Evolutionary conservation across 257 asterid genomes (phyloP).

Genomic region (Scutellaria baicalensis): DNA sequence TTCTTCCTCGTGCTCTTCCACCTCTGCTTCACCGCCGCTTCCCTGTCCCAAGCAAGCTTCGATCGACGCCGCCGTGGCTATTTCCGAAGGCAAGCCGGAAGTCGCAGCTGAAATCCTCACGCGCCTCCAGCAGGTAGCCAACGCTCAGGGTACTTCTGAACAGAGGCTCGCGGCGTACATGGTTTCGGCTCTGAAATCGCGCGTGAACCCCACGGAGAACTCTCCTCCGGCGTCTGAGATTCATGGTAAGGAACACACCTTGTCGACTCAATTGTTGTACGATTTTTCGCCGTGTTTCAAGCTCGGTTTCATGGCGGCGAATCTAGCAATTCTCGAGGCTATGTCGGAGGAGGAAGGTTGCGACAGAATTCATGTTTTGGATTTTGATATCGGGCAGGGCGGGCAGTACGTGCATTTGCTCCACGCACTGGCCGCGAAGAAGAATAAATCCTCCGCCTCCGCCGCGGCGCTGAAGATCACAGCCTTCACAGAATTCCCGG

Average conservation of each 20-base stretch:
- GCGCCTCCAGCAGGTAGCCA: constrained; percentile 62
- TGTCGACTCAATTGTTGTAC: constrained; percentile 43
- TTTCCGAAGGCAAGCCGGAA: constrained; percentile 54
- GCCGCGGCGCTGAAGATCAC: constrained; percentile 43
- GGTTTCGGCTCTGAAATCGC: constrained; percentile 38
- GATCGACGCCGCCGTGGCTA: constrained; percentile 49
- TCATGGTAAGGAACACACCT: constrained; percentile 32
- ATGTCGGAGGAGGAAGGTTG: constrained; percentile 24
- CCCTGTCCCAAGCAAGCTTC: constrained; percentile 47
- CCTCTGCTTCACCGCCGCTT: constrained; percentile 51
- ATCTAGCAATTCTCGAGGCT: constrained; percentile 68
- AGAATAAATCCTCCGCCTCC: constrained; percentile 14
- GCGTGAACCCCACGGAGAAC: constrained; percentile 38
- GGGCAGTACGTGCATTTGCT: constrained; percentile 75
- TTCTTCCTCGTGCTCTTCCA: constrained; percentile 64
- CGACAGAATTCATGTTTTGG: constrained; percentile 58
- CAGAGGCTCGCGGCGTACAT: constrained; percentile 46
- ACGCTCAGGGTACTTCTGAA: constrained; percentile 45
- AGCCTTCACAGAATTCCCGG: constrained; percentile 29
- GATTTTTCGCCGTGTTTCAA: constrained; percentile 73
- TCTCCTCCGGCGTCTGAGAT: constrained; percentile 38
- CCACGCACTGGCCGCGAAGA: constrained; percentile 62
- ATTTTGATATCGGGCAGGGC: constrained; percentile 73
- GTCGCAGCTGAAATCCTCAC: constrained; percentile 59
- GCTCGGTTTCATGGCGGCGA: constrained; percentile 89